phyloP scores from a whole-genome alignment of 805 yeast species.

The Ogataea minuta region DNA sequence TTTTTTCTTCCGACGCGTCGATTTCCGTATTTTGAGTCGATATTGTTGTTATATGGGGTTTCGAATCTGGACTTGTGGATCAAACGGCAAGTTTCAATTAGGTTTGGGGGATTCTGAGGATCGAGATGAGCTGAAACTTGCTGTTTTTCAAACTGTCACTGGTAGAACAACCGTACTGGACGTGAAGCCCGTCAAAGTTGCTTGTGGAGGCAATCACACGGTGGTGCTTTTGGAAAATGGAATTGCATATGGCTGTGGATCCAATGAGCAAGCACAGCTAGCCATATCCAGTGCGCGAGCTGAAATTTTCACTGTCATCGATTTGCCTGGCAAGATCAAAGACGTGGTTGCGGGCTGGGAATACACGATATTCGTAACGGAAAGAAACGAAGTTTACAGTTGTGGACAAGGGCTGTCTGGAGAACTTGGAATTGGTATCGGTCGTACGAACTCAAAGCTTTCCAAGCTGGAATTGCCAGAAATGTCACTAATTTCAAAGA shows the following conservation, averaged over 20 bases:
- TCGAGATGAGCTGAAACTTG: slow-evolving; percentile 29
- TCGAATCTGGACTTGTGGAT: slow-evolving; percentile 62
- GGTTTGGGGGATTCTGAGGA: slow-evolving; percentile 61
- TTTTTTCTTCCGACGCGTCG: slow-evolving; percentile 14
- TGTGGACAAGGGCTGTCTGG: slow-evolving; percentile 72
- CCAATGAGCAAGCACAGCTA: slow-evolving; percentile 20
- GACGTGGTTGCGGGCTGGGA: slow-evolving; percentile 80
- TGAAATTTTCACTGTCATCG: slow-evolving; percentile 9
- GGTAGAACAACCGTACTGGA: background rate
- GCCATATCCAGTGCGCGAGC: slow-evolving; percentile 11
- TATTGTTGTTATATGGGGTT: slow-evolving; percentile 14
- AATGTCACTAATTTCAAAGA: slow-evolving; percentile 8
- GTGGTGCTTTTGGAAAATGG: slow-evolving; percentile 56
- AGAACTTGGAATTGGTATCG: slow-evolving; percentile 60
- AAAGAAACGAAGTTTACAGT: slow-evolving; percentile 40
- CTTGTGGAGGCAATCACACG: slow-evolving; percentile 89
- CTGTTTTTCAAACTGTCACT: slow-evolving; percentile 1
- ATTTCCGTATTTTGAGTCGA: background rate
- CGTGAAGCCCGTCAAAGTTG: slow-evolving; percentile 42
- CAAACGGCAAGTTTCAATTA: slow-evolving; percentile 78
- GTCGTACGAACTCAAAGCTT: background rate
- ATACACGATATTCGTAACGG: slow-evolving; percentile 52
- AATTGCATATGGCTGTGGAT: slow-evolving; percentile 54
- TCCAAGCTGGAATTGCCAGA: slow-evolving; percentile 6
- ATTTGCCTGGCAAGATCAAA: slow-evolving; percentile 35